These are phyloP conservation scores for Xylaria sp. DNA, from an alignment of 2,329 filamentous ascomycete species.

Conservation along the genomic window DNA sequence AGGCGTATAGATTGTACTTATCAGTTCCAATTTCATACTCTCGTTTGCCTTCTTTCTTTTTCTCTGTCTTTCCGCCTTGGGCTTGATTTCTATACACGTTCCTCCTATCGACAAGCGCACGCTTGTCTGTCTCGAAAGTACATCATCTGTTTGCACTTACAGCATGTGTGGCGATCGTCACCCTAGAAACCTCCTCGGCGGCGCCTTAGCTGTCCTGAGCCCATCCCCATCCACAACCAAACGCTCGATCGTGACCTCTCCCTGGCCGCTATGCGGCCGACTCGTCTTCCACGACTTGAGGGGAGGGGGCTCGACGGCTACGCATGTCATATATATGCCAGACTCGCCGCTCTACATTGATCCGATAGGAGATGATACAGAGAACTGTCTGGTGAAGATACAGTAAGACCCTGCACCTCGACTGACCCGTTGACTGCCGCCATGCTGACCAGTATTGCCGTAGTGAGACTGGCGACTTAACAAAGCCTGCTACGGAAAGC, in stretches of 20 bases:
- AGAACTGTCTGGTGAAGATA: conserved; percentile 52
- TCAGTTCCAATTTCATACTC: not conserved
- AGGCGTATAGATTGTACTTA: not conserved
- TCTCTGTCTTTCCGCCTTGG: not conserved
- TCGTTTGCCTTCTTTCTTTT: not conserved
- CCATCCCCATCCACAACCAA: conserved; percentile 40
- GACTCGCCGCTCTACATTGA: conserved; percentile 32
- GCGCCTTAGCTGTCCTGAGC: conserved; percentile 58
- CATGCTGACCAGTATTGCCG: conserved; percentile 25
- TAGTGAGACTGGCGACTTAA: conserved; percentile 57
- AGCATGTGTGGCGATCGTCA: conserved; percentile 57
- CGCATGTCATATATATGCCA: conserved; percentile 55
- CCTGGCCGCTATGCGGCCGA: conserved; percentile 35
- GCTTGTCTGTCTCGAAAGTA: not conserved
- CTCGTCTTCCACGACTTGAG: conserved; percentile 58
- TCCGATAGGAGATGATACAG: not conserved
- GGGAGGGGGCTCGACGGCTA: conserved; percentile 47
- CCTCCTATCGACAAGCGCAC: not conserved
- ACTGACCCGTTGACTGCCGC: not conserved
- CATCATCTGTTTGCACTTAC: not conserved
- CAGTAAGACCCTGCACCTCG: conserved; percentile 51
- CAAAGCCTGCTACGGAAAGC: conserved; percentile 53
- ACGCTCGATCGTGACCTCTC: not conserved
- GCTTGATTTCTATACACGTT: not conserved
- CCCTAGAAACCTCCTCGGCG: conserved; percentile 55